Base-by-base conservation (phyloP, 495 filamentous ascomycete species). In the Talaromyces liani region DNA sequence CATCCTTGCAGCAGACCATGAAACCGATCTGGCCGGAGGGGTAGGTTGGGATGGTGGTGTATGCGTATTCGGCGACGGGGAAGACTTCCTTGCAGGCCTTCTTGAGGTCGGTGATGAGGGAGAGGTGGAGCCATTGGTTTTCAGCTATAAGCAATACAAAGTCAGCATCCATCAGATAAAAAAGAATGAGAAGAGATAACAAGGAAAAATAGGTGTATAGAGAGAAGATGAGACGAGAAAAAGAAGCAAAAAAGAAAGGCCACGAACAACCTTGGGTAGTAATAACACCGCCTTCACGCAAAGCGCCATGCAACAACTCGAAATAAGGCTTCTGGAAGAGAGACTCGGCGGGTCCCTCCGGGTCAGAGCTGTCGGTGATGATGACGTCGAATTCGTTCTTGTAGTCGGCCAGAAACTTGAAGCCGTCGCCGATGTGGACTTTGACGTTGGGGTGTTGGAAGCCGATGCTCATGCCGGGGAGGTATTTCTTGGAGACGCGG, bases 241-340 rank as follows among this genome's bases (percentile, higher is more conserved):
- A 64, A 29, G 58, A 47, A 67, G 59, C 58, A 56, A 49, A 70
- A 72, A 75, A 75, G 81, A 83, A 88, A 84, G 85, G 87, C 84
- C 84, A 92, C 90, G 83, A 89, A 97, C 91, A 96, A 98, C 94
- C 94, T 97, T 99, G 94, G 68, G 95, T 99, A 78, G 94, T 96
- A 80, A 99, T 96, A 68, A 99, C 92, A 80, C 94, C 94, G 77
- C 93, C 95, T 65, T 95, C 91, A 69, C 87, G 89, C 66, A 99
- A 86, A 65, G 94, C 94, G 65, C 85, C 88, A 77, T 88, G 80
- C 24, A 98, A 82, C 45, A 98, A 87, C 82, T 98, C 84, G 73
- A 98, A 99, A 85, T 98, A 99, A 57, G 93, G 88, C 83, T 97
- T 97, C 86, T 98, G 86, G 88, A 99, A 99, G 61, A 99, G 84